Evolutionary conservation across 805 yeast species (phyloP).

Genomic region (Cyberlindnera xylosilytica): DNA sequence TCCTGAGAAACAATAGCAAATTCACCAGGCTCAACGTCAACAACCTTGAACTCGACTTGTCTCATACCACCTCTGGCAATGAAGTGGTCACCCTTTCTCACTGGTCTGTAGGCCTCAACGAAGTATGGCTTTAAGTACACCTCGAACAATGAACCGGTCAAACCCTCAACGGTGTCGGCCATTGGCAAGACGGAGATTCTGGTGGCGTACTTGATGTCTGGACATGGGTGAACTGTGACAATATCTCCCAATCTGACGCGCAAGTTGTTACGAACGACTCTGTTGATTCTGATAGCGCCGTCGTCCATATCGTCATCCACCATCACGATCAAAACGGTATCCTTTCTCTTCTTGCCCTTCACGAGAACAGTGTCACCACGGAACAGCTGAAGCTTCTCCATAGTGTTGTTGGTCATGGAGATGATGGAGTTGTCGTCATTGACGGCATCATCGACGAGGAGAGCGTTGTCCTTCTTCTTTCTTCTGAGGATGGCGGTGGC

Average conservation of each 20-base stretch:
- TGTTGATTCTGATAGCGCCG: slow-evolving; percentile 89
- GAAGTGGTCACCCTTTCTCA: slow-evolving; percentile 94
- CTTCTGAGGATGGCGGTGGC: slow-evolving; percentile 97
- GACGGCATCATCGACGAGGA: slow-evolving; percentile 94
- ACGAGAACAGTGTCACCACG: slow-evolving; percentile 97
- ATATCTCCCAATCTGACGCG: slow-evolving; percentile 93
- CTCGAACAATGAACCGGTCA: slow-evolving; percentile 94
- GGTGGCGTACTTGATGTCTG: slow-evolving; percentile 95
- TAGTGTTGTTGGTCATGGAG: slow-evolving; percentile 90
- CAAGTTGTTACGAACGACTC: slow-evolving; percentile 94
- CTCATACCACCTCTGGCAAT: slow-evolving; percentile 99
- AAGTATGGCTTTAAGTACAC: slow-evolving; percentile 96
- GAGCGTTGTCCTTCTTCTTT: slow-evolving; percentile 93
- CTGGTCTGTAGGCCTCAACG: slow-evolving; percentile 98
- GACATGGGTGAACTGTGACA: slow-evolving; percentile 89
- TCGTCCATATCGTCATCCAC: slow-evolving; percentile 97
- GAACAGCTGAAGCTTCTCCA: slow-evolving; percentile 92
- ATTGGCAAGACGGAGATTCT: slow-evolving; percentile 94
- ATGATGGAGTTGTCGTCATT: slow-evolving; percentile 97
- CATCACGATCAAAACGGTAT: slow-evolving; percentile 91
- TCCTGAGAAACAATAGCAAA: slow-evolving; percentile 98
- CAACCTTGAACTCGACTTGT: slow-evolving; percentile 98
- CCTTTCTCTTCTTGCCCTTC: slow-evolving; percentile 97
- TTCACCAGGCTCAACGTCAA: slow-evolving; percentile 96
- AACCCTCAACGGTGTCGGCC: slow-evolving; percentile 97